Base-by-base conservation (phyloP, 768 basidiomycete genomes). In the Solioccasus polychromus region DNA sequence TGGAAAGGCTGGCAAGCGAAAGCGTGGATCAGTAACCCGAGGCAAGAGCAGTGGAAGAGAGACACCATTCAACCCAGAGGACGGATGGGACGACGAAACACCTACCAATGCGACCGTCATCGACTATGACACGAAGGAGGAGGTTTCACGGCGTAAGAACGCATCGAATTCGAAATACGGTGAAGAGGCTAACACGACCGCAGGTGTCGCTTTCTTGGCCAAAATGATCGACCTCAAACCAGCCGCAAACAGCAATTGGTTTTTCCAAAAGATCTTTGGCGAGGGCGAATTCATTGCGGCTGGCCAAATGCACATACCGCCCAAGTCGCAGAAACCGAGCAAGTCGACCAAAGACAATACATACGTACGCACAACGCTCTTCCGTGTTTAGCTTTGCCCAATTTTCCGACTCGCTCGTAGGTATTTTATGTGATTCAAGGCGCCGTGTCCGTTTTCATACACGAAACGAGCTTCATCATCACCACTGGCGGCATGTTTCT, bases 281-380 rank as follows among this genome's bases (percentile, higher is more conserved):
- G 95, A 98, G 51, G 88, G 82, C 36, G 82, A 89, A 35, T 97
- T 90, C 61, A 82, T 97, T 48, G 95, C 93, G 1, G 86, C 91
- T 24, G 96, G 96, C 1, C 81, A 92, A 51, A 73, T 98, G 35
- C 73, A 78, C 42, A 86, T 98, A 31, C 92, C 92, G 4, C 80
- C 87, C 1, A 72, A 78, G 7, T 78, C 79, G n/a, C 73, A 78
- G 49, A 99, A 99, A 66, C 88, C 88, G 12, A 82, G 78, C 48
- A 98, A 98, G 63, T 77, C 79, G 19, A 82, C 92, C 2, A 93
- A 88, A 61, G 96, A 98, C 59, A 99, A 98, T 55, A 90, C 90
- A 20, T 94, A 89, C 62, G 91, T 92, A 51, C 54, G 88, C 74
- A 8, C 19, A 28, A 32, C 5, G n/a, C 4, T 3, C 24, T 37